Evolutionary conservation across 2,329 filamentous ascomycete genomes (phyloP).

Genomic region (Aspergillus japonicus): DNA sequence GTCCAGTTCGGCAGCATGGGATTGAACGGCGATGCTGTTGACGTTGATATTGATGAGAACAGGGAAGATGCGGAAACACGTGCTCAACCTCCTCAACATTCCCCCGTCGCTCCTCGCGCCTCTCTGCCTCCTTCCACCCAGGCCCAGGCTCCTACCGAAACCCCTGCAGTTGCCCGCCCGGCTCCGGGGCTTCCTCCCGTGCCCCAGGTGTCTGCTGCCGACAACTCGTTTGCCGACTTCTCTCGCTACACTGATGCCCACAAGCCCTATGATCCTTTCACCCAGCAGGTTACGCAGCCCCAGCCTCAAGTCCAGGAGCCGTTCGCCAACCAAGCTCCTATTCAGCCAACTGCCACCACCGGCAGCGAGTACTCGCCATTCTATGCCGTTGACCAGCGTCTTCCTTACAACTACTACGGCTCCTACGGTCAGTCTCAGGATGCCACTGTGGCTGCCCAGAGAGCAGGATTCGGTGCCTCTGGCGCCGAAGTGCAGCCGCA

Average conservation of each 20-base stretch:
- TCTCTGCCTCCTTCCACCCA: constrained; percentile 71
- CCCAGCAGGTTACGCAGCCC: constrained; percentile 64
- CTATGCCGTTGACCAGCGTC: constrained; percentile 75
- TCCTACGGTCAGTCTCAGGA: constrained; percentile 70
- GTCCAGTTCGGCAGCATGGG: constrained; percentile 97
- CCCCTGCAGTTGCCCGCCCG: constrained; percentile 55
- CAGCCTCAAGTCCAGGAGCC: constrained; percentile 66
- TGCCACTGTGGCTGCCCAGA: constrained; percentile 65
- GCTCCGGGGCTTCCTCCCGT: constrained; percentile 63
- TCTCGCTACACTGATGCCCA: constrained; percentile 59
- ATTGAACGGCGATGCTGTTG: constrained; percentile 64
- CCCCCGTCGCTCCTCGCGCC: constrained; percentile 80
- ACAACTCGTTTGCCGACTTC: constrained; percentile 51
- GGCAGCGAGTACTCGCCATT: constrained; percentile 78
- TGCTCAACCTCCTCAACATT: constrained; percentile 88
- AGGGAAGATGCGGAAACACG: constrained; percentile 94
- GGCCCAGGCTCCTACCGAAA: constrained; percentile 34
- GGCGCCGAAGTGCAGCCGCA: constrained; percentile 60
- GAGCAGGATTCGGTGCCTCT: constrained; percentile 69
- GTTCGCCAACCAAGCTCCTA: constrained; percentile 54
- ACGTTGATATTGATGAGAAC: constrained; percentile 81
- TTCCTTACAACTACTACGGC: constrained; percentile 72
- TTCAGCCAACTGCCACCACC: constrained; percentile 58
- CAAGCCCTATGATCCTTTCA: constrained; percentile 86
- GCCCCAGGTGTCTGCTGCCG: constrained; percentile 53